Conservation (phyloP, 2,329 filamentous ascomycete species). For the Thermoascus crustaceus region DNA sequence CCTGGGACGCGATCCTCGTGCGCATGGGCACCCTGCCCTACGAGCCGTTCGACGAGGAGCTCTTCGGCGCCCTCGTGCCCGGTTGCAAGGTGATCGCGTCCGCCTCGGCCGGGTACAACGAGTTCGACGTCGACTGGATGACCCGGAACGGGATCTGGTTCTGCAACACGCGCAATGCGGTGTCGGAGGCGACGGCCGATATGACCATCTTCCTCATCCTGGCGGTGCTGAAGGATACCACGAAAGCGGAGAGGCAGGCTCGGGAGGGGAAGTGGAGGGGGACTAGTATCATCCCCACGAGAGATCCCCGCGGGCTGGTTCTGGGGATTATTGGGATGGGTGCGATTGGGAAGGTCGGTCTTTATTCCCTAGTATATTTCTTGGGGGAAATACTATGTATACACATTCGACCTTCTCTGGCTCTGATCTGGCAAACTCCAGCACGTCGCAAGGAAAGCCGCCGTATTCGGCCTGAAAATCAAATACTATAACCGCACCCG, state of each 20-base stretch:
- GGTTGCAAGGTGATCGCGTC: constrained; percentile 41
- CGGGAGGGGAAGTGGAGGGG: constrained; percentile 32
- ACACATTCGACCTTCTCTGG: background rate
- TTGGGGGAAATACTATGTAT: background rate
- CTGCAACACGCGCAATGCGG: constrained; percentile 47
- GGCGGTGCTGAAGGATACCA: constrained; percentile 41
- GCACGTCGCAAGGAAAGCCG: constrained; percentile 33
- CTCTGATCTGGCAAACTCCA: constrained; percentile 5
- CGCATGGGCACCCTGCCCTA: constrained; percentile 42
- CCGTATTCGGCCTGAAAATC: constrained; percentile 38
- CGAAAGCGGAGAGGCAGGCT: constrained; percentile 29
- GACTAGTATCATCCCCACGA: constrained; percentile 24
- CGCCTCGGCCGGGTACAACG: constrained; percentile 41
- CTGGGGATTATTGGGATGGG: constrained; percentile 46
- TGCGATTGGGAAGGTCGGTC: constrained; percentile 40
- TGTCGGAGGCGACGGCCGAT: constrained; percentile 46
- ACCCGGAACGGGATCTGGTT: constrained; percentile 41
- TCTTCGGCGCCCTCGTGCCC: constrained; percentile 35
- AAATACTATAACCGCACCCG: constrained; percentile 37
- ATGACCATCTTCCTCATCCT: constrained; percentile 44
- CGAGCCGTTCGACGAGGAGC: constrained; percentile 42
- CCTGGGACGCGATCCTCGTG: constrained; percentile 42
- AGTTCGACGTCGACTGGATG: constrained; percentile 40
- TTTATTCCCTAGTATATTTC: too few species aligned
- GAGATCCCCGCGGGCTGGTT: constrained; percentile 38